phyloP scores from a whole-genome alignment of 106 monocot genomes.

The Phalaenopsis aphrodite region DNA sequence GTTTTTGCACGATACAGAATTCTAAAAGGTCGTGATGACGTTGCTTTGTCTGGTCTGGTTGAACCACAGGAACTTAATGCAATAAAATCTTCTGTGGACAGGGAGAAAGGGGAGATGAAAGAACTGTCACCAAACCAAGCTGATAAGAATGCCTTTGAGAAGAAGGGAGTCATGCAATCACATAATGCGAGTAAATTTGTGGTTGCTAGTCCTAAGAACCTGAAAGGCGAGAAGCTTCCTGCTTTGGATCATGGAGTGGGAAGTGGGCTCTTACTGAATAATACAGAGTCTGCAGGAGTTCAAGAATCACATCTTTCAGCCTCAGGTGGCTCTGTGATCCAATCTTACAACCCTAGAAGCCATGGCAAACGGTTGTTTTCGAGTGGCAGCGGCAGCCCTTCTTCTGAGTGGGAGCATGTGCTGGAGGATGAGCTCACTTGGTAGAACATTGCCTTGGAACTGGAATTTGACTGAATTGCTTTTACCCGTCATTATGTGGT shows the following conservation, averaged over 20 bases:
- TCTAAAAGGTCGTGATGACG: conserved; percentile 1
- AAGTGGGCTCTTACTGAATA: not conserved
- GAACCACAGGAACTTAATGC: not conserved
- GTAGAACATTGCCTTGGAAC: not conserved
- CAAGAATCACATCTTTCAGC: not conserved
- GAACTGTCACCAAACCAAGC: not conserved
- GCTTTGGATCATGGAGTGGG: not conserved
- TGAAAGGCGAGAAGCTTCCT: not conserved
- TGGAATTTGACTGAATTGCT: not conserved
- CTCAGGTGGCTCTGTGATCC: not conserved
- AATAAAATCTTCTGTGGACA: not conserved
- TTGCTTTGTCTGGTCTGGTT: not conserved
- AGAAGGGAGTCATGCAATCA: not conserved
- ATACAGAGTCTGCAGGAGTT: not conserved
- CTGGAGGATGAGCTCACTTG: conserved; percentile 2
- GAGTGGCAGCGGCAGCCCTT: conserved; percentile 4
- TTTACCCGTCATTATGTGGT: not conserved
- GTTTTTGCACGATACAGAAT: not conserved
- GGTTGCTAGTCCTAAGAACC: not conserved
- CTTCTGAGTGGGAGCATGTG: conserved; percentile 13
- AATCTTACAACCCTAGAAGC: not conserved
- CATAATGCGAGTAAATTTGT: not conserved
- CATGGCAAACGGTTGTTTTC: not conserved
- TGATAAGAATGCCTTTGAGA: not conserved
- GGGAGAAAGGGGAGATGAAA: not conserved